Conservation (phyloP, 106 monocot species). For the Dactylorhiza incarnata region DNA sequence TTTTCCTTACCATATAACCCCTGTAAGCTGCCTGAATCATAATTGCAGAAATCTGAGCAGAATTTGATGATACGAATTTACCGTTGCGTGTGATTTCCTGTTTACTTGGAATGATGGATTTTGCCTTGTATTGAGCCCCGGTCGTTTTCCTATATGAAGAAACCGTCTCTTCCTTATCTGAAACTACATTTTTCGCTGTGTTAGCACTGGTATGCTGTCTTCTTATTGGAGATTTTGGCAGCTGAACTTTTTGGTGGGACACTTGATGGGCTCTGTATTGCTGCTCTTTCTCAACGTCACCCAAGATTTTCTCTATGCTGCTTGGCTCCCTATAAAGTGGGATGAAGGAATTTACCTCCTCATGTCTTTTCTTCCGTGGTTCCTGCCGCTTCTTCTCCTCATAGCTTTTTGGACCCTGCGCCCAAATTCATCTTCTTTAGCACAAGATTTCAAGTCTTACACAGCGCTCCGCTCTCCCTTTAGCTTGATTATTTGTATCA, state of each 20-base stretch:
- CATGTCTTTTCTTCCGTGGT: conserved; percentile 31
- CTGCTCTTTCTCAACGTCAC: conserved; percentile 60
- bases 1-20: conserved; percentile 51
- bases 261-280: conserved; percentile 13
- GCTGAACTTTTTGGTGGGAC: conserved; percentile 13
- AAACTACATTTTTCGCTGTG: not conserved
- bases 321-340: conserved; percentile 58
- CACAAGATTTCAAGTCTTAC: not conserved
- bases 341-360: conserved; percentile 47
- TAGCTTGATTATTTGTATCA: not conserved
- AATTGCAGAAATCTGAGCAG: conserved; percentile 38
- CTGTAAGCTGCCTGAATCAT: conserved; percentile 79
- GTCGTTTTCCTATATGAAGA: not conserved
- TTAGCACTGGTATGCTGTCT: not conserved
- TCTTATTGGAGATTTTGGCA: conserved; percentile 10
- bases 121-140: conserved; percentile 4
- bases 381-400: conserved; percentile 51
- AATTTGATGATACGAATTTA: conserved; percentile 10
- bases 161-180: not conserved
- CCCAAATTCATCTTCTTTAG: not conserved
- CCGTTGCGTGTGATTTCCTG: conserved; percentile 5
- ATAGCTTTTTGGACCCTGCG: conserved; percentile 28
- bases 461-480: not conserved
- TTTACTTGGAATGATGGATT: not conserved
- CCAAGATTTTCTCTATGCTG: conserved; percentile 81